A percentile compares a stretch with the other conserved stretches of the same genome.
phyloP scores from a whole-genome alignment of 1,284 basidiomycete genomes.

The Pseudomicrostroma phylloplanum region DNA sequence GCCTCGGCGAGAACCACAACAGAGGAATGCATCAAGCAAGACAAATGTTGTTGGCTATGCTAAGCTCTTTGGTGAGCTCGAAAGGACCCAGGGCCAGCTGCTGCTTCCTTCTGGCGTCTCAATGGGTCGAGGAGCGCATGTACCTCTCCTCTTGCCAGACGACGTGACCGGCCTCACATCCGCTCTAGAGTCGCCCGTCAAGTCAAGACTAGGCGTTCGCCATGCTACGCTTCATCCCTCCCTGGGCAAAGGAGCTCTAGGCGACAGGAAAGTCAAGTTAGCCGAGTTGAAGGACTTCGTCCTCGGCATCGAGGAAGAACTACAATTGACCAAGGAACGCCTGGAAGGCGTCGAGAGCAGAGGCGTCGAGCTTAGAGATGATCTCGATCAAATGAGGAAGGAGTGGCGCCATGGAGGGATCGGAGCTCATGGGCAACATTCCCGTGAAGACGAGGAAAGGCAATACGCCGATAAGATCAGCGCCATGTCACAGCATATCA shows the following conservation, averaged over 20 bases:
- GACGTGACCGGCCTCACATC: constrained; percentile 36
- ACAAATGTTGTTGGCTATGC: neutral
- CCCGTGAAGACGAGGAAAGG: constrained; percentile 13
- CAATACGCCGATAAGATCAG: neutral
- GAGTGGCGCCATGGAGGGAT: neutral
- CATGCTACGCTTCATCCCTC: constrained; percentile 24
- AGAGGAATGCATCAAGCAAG: neutral
- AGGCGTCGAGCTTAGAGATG: constrained; percentile 15
- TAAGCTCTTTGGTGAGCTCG: neutral
- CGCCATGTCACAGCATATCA: constrained; percentile 5
- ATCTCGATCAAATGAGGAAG: neutral
- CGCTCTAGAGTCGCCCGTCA: constrained; percentile 28
- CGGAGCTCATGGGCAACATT: constrained; percentile 4
- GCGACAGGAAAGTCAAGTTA: constrained; percentile 16
- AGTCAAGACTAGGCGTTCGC: constrained; percentile 21
- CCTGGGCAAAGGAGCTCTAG: constrained; percentile 22
- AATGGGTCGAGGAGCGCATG: neutral
- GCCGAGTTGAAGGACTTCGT: constrained; percentile 27
- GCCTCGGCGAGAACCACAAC: neutral
- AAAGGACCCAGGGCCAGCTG: neutral
- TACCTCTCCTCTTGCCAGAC: neutral
- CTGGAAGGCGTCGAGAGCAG: constrained; percentile 28
- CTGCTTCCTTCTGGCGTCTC: constrained; percentile 4
- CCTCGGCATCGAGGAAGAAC: constrained; percentile 27
- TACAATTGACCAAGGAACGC: constrained; percentile 27